Conservation (phyloP, 257 asterid species). For the Solanum appendiculatum region DNA sequence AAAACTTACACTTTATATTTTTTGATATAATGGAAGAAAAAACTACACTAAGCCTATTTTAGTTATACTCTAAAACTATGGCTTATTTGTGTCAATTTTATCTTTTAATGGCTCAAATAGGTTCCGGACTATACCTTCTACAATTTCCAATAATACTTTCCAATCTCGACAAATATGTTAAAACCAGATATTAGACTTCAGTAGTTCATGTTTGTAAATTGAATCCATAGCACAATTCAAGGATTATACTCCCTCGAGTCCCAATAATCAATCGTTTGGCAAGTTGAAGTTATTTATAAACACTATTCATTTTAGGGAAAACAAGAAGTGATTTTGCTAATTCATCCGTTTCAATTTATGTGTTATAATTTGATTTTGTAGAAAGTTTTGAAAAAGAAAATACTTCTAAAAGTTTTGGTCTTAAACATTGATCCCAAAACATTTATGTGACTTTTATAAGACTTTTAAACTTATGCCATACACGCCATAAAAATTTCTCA, state of each 20-base stretch:
- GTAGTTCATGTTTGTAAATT: neutral
- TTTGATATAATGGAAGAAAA: too few relatives aligned
- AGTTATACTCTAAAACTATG: too few relatives aligned
- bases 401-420: neutral
- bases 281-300: neutral
- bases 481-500: neutral
- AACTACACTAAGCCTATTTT: too few relatives aligned
- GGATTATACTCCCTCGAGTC: neutral
- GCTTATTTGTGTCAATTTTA: too few relatives aligned
- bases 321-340: neutral
- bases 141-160: neutral
- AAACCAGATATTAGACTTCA: neutral
- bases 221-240: neutral
- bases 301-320: neutral
- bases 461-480: too few relatives aligned
- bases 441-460: neutral
- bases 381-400: neutral
- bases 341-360: rapidly evolving
- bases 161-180: neutral
- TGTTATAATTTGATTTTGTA: neutral
- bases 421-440: neutral
- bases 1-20: too few relatives aligned
- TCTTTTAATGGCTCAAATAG: too few relatives aligned
- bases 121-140: too few relatives aligned
- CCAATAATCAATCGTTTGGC: neutral